Evolutionary conservation across 495 filamentous ascomycete species (phyloP), one percentile per base, ranked within the genome.

Genomic region (Bacidia gigantensis): DNA sequence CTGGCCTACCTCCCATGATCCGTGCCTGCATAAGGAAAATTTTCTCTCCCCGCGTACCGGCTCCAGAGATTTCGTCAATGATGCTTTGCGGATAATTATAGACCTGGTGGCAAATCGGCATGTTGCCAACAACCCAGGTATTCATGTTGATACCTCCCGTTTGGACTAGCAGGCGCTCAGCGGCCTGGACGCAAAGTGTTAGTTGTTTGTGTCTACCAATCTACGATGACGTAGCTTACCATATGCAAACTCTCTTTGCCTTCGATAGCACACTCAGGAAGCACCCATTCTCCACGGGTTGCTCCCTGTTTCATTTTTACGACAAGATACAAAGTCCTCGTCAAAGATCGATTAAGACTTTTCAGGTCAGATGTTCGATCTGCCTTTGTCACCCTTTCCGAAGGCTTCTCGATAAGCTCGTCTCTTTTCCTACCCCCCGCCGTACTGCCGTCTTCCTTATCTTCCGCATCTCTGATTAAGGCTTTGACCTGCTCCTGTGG

Each of bases 101-200:
- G 49, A 81, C 67, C 64, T 84, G 65, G 68, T 96, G 87, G 10
- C 89, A 89, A 45, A 94, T 77, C 14, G 92, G 92, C 56, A 84
- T 85, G 60, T 83, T 86, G 53, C 90, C 92, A 53, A 97, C 85
- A 59, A 97, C 76, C 89, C 93, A 99, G 53, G 89, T 96, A 72
- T 97, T 96, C 90, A 99, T 97, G 74, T 99, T 95, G 25, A 84
- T 66, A 54, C 92, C 92, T 11, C 79, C 87, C 11, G 87, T 70
- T 56, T 89, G 78, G 42, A 76, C 65, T 3, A 97, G 74, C 53
- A 84, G 78, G 46, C 88, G 79, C 56, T 83, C 77, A 42, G 90
- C 90, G 26, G 84, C 84, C 93, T 98, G 59, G 21, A 35, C 45
- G 50, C 7, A 3, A 46, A 10, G 39, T 9, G 9, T 53, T 11